Base-by-base conservation (phyloP, 331 rosid species). In the Malus hybrid region DNA sequence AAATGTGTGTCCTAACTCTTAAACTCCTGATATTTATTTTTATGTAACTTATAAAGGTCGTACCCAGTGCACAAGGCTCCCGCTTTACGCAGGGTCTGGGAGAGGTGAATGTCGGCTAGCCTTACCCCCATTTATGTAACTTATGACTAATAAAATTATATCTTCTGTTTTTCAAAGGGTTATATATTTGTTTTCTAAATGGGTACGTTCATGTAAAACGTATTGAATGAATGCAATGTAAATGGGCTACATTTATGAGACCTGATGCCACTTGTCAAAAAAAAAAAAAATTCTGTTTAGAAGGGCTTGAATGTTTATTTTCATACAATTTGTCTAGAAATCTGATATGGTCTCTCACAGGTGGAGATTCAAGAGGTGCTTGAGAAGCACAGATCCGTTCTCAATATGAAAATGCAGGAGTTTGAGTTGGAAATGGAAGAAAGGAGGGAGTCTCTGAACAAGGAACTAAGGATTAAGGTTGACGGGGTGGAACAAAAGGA, bases 341-440 rank as follows among this genome's bases (percentile, higher is more conserved):
- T 75, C 78, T 85, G 62, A 81, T 65, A 68, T 70, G 69, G 55
- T 72, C 12, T 73, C 33, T 67, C 52, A 42, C 84, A 90, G 97
- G 88, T 86, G 75, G 99, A 91, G 66, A 85, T 90, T 76, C 85
- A 92, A 78, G 85, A 77, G 76, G 77, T 85, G 77, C 87, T 90
- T 66, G 89, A 73, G 39, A 87, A 89, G 82, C 92, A 88, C 75
- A 88, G 83, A 74, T 86, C 77, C 15, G 52, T 70, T 31, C 84
- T 87, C 65, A 88, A 86, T 78, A 69, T 39, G 32, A 86, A 90
- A 76, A 69, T 81, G 80, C 83, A 81, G 68, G 88, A 87, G 77
- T 83, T 86, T 86, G 92, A 89, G 75, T 78, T 89, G 85, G 96
- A 88, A 79, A 67, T 90, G 84, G 91, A 89, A 75, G 88, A 82